phyloP scores from a whole-genome alignment of 2,329 filamentous ascomycete genomes.

The Pestalotiopsis sp. region DNA sequence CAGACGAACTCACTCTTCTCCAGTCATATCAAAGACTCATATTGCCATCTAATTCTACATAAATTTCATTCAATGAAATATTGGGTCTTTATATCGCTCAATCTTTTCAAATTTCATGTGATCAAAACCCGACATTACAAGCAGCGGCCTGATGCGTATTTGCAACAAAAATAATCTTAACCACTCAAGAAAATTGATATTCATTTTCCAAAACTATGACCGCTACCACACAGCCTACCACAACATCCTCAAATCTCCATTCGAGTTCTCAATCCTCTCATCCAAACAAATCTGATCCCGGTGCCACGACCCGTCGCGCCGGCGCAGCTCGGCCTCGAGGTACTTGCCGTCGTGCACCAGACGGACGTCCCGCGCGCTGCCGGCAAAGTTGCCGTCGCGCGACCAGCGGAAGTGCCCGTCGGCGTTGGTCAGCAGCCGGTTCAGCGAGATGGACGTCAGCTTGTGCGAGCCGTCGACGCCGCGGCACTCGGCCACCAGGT shows the following conservation, averaged over 20 bases:
- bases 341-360: conserved; percentile 16
- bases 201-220: not conserved
- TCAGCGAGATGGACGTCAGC: conserved; percentile 20
- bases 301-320: conserved; percentile 10
- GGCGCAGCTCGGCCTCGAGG: conserved; percentile 15
- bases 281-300: conserved; percentile 13
- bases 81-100: too few relatives aligned
- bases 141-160: too few relatives aligned
- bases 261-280: conserved; percentile 14
- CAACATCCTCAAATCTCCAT: conserved; percentile 14
- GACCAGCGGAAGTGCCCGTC: conserved; percentile 20
- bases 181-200: not conserved
- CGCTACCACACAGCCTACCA: not conserved
- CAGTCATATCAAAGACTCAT: too few relatives aligned
- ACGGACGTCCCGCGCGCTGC: conserved; percentile 18
- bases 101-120: too few relatives aligned
- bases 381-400: conserved; percentile 18
- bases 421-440: conserved; percentile 19
- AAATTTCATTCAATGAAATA: too few relatives aligned
- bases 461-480: conserved; percentile 16
- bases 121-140: too few relatives aligned
- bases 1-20: too few relatives aligned
- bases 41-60: too few relatives aligned
- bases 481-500: conserved; percentile 21
- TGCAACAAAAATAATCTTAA: not conserved